Percentiles rank a stretch among this genome's conserved stretches.
These are phyloP conservation scores for Trichaptum fuscoviolaceum DNA, from an alignment of 768 basidiomycete species.

Conservation along the genomic window DNA sequence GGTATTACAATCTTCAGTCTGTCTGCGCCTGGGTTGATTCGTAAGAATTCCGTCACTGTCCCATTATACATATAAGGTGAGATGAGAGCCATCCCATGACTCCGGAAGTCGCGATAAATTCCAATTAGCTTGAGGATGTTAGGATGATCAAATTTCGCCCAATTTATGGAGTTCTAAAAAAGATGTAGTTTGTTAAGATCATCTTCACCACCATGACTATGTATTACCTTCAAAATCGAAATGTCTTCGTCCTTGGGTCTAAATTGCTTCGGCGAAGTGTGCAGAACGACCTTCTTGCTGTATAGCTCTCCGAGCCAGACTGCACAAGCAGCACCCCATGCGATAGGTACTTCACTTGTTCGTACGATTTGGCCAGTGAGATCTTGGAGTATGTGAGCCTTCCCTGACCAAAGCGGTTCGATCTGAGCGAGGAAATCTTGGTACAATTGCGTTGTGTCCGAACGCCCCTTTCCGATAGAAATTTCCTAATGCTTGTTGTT, in stretches of 20 bases:
- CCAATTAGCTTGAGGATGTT: constrained; percentile 1
- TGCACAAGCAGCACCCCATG: background rate
- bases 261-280: background rate
- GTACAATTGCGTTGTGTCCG: constrained; percentile 1
- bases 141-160: constrained; percentile 2
- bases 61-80: background rate
- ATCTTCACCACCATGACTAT: background rate
- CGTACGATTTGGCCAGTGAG: background rate
- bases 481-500: background rate
- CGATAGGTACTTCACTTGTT: background rate
- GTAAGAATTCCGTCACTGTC: background rate
- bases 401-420: background rate
- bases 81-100: background rate
- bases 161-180: background rate
- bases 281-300: background rate
- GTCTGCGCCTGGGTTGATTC: background rate
- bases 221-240: background rate
- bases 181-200: background rate
- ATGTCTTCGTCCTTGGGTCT: background rate
- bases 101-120: background rate
- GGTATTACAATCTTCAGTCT: background rate
- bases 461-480: background rate
- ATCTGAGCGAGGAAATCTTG: background rate
- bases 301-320: background rate
- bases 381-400: background rate